phyloP scores from a whole-genome alignment of 768 basidiomycete genomes.

The Russula olivacea region DNA sequence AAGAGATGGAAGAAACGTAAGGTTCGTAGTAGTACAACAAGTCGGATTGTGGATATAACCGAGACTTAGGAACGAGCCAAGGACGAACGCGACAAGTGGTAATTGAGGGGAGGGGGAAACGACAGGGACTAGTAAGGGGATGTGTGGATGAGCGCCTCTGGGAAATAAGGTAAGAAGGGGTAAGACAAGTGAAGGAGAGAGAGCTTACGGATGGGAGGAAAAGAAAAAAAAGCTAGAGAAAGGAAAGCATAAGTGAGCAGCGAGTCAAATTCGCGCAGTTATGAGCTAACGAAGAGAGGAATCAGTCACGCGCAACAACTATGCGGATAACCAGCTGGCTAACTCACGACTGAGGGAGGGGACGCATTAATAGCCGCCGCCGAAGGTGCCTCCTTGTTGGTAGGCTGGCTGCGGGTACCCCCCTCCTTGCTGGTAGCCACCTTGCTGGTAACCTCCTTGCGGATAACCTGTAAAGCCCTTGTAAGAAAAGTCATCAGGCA shows the following conservation, averaged over 20 bases:
- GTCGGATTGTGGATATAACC: slow-evolving; percentile 38
- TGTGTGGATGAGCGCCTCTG: slow-evolving; percentile 35
- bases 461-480: neutral
- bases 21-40: slow-evolving; percentile 34
- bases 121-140: slow-evolving; percentile 36
- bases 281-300: neutral
- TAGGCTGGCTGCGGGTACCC: slow-evolving; percentile 22
- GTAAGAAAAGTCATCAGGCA: neutral
- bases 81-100: slow-evolving; percentile 39
- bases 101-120: slow-evolving; percentile 29
- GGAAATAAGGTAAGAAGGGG: slow-evolving; percentile 17
- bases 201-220: slow-evolving; percentile 1
- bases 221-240: slow-evolving; percentile 19
- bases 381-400: neutral
- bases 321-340: too few species aligned
- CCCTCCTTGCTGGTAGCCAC: slow-evolving; percentile 22
- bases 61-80: slow-evolving; percentile 36
- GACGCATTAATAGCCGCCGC: slow-evolving; percentile 22
- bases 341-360: slow-evolving; percentile 1
- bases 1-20: slow-evolving; percentile 4
- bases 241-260: slow-evolving; percentile 14
- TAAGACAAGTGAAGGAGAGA: neutral
- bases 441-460: slow-evolving; percentile 9
- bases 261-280: slow-evolving; percentile 5
- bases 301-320: neutral